Evolutionary conservation across 2,329 filamentous ascomycete species (phyloP).

Genomic region (Tolypocladium inflatum): DNA sequence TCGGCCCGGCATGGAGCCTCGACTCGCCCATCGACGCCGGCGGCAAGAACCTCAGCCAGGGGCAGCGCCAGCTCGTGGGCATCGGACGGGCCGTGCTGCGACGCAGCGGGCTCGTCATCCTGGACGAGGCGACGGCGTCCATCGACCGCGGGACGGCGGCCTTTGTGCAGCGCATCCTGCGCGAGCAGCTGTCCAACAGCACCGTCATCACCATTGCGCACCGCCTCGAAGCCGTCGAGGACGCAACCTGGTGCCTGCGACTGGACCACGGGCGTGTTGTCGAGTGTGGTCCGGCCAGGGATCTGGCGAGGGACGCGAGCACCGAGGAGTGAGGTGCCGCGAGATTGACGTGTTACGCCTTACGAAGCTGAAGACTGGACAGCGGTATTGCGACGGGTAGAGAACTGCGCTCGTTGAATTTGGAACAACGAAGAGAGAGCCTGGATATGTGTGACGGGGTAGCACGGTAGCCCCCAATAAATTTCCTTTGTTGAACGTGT

Average conservation of each 20-base stretch:
- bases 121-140: constrained; percentile 57
- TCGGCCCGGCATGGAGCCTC: constrained; percentile 40
- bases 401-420: neutral
- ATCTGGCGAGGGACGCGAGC: neutral
- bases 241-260: constrained; percentile 45
- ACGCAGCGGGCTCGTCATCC: constrained; percentile 48
- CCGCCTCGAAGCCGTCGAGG: constrained; percentile 50
- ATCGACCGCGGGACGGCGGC: constrained; percentile 51
- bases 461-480: neutral
- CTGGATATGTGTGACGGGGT: neutral
- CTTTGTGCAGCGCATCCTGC: constrained; percentile 46
- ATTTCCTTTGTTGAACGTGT: neutral
- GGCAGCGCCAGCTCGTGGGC: constrained; percentile 52
- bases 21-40: constrained; percentile 46
- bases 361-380: too few relatives aligned
- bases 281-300: constrained; percentile 31
- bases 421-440: neutral
- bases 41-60: constrained; percentile 53
- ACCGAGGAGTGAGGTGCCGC: neutral
- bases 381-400: neutral
- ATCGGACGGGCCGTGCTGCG: constrained; percentile 52
- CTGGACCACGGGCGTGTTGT: constrained; percentile 42
- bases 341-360: neutral
- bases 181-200: constrained; percentile 42
- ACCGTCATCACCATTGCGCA: constrained; percentile 62